Evolutionary conservation across 2,329 filamentous ascomycete genomes (phyloP), one percentile per base, ranked within the genome.

Genomic region (Colletotrichum lindemuthianum): DNA sequence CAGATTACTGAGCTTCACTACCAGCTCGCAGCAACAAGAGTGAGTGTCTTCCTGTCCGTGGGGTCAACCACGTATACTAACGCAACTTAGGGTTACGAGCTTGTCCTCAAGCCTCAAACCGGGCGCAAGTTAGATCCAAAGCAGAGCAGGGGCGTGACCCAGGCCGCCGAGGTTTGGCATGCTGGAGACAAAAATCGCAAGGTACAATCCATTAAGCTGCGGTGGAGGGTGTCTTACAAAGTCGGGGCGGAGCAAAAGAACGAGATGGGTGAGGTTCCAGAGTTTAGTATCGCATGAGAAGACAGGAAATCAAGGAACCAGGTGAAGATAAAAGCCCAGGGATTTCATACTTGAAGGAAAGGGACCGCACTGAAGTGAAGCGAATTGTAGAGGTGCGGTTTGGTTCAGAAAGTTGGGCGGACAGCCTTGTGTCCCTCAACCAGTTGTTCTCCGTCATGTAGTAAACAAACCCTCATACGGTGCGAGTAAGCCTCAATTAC

Each of bases 11-110:
- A 96, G 68, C 81, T 99, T 36, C 93, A 95, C 63, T 97, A 97
- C 73, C 92, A 97, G 76, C 84, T 97, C 43, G 96, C 96, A 3
- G 95, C 97, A 36, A 96, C 95, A 65, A 98, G 95, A 87, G 94
- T 96, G 81, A 69, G 77, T 61, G 44, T 34, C 24, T 33, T 53
- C 24, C 33, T 10, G 13, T 40, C 33, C 6, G 10, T 32, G 10
- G 45, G 13, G 47, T 13, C 32, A 41, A 6, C 24, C 49, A 47
- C 8, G 40, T 12, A 33, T 63, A 55, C 63, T 70, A 63, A 71
- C 60, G 67, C 63, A 66, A 54, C 7, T 37, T 70, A 96, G 93
- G 90, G 90, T 66, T 96, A 90, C 74, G 89, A 91, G 66, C 84
- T 97, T 24, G 86, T 92, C 72, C 86, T 98, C 33, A 89, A 92